phyloP scores from a whole-genome alignment of 495 filamentous ascomycete genomes.

The Lasiosphaeria ovina region DNA sequence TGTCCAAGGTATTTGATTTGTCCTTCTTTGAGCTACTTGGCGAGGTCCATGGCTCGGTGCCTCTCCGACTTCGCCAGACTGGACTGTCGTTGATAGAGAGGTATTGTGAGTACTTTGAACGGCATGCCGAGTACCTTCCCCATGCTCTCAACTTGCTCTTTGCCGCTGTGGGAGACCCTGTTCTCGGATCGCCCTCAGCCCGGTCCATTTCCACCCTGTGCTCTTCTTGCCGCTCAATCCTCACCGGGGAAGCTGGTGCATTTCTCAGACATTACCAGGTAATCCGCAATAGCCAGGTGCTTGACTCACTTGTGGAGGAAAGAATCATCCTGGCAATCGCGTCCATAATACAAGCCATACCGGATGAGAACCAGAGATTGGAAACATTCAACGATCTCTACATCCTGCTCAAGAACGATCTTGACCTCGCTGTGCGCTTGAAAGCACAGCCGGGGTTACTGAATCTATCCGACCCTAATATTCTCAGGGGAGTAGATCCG shows the following conservation, averaged over 20 bases:
- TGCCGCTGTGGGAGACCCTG: constrained; percentile 62
- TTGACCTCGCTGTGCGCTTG: constrained; percentile 43
- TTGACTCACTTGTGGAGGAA: constrained; percentile 73
- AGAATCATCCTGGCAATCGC: constrained; percentile 79
- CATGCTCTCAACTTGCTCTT: constrained; percentile 80
- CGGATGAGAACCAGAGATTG: constrained; percentile 60
- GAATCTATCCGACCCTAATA: constrained; percentile 36
- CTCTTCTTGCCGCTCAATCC: constrained; percentile 68
- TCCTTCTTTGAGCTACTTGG: constrained; percentile 59
- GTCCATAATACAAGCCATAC: constrained; percentile 76
- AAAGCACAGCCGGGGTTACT: constrained; percentile 31
- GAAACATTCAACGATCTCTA: constrained; percentile 64
- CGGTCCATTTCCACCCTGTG: constrained; percentile 78
- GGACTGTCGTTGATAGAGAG: constrained; percentile 72
- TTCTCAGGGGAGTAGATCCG: constrained; percentile 27
- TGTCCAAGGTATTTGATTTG: constrained; percentile 68
- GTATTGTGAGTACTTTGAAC: constrained; percentile 80
- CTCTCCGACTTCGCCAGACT: constrained; percentile 71
- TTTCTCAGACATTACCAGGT: constrained; percentile 77
- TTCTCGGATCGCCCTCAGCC: constrained; percentile 70
- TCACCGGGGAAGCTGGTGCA: constrained; percentile 67
- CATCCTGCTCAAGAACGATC: constrained; percentile 60
- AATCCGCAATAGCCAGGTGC: constrained; percentile 55
- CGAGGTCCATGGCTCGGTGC: constrained; percentile 47
- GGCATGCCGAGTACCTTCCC: constrained; percentile 67